Percentiles rank a stretch among this genome's conserved stretches.
phyloP scores from a whole-genome alignment of 441 rosid species.

The Melastoma candidum region DNA sequence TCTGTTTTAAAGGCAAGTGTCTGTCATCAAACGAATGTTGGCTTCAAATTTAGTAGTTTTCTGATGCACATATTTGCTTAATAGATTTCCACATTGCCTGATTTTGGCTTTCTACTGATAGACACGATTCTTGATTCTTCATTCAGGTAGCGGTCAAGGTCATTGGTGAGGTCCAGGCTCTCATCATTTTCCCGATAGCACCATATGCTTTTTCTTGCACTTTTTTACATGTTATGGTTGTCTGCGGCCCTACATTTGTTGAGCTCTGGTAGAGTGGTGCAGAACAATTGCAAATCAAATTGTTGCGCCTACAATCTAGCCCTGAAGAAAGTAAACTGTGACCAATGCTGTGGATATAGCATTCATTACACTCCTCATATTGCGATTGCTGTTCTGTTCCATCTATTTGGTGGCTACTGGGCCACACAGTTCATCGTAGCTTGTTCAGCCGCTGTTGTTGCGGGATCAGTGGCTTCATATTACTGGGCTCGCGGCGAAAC shows the following conservation, averaged over 20 bases:
- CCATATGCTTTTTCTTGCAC: constrained; percentile 63
- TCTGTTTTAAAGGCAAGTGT: constrained; percentile 85
- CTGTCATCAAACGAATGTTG: background rate
- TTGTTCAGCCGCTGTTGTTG: constrained; percentile 76
- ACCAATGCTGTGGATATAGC: constrained; percentile 82
- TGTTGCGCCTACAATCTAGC: constrained; percentile 90
- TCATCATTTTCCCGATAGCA: constrained; percentile 76
- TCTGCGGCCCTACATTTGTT: constrained; percentile 84
- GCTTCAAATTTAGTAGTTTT: too few species aligned
- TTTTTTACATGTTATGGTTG: constrained; percentile 94
- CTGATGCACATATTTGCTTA: too few species aligned
- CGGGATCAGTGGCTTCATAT: constrained; percentile 91
- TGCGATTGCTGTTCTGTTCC: constrained; percentile 77
- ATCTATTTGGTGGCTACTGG: constrained; percentile 91
- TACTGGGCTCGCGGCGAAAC: constrained; percentile 92
- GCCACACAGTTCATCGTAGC: constrained; percentile 89
- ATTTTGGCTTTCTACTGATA: too few species aligned
- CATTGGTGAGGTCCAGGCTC: constrained; percentile 93
- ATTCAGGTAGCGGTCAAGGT: constrained; percentile 97
- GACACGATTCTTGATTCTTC: background rate
- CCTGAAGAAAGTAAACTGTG: constrained; percentile 71
- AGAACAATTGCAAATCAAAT: constrained; percentile 69
- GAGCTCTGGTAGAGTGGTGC: constrained; percentile 83
- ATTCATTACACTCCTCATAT: constrained; percentile 90
- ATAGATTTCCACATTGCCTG: too few species aligned